Evolutionary conservation across 164 flowering plant species (phyloP).

Genomic region (Saururus chinensis): DNA sequence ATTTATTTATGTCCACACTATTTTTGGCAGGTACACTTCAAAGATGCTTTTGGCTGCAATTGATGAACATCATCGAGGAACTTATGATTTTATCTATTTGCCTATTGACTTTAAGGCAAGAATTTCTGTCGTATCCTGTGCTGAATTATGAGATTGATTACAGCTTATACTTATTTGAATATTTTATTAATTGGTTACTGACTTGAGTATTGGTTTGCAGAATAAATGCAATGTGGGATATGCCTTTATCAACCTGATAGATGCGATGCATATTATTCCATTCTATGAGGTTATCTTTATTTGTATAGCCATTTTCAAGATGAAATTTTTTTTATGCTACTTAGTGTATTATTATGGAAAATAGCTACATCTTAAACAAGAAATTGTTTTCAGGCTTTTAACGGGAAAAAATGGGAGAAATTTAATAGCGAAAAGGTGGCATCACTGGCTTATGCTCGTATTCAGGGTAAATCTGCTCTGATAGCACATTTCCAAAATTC

Average conservation of each 20-base stretch:
- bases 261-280: conserved; percentile 54
- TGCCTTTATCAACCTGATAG: conserved; percentile 82
- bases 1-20: background rate
- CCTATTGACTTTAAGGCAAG: conserved; percentile 87
- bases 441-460: conserved; percentile 79
- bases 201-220: conserved; percentile 20
- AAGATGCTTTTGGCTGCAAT: conserved; percentile 83
- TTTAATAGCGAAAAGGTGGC: conserved; percentile 93
- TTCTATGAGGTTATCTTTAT: conserved; percentile 50
- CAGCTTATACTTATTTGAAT: background rate
- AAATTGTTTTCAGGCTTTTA: conserved; percentile 42
- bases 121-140: background rate
- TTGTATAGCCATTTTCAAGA: background rate
- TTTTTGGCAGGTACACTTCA: conserved; percentile 56
- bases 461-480: conserved; percentile 80
- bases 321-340: background rate
- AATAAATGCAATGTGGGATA: conserved; percentile 92
- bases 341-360: background rate
- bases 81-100: conserved; percentile 73
- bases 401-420: conserved; percentile 92
- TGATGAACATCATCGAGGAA: conserved; percentile 65
- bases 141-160: conserved; percentile 14
- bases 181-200: background rate
- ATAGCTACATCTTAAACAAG: background rate
- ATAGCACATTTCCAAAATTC: conserved; percentile 90